Conservation (phyloP, 1,139 yeast genomes). For the Zygosaccharomyces sapae region DNA sequence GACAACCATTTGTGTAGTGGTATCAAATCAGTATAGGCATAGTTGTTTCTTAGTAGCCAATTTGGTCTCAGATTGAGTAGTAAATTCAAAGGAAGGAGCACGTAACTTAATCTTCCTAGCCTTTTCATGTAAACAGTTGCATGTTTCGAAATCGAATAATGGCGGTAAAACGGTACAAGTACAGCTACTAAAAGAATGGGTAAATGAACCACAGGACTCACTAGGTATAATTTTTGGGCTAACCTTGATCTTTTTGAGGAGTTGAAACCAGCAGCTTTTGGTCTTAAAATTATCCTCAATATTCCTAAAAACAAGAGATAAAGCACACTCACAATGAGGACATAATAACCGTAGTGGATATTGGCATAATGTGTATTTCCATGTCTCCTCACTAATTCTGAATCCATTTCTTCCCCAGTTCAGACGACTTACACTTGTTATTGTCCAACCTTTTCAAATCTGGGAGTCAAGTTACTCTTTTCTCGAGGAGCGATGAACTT, state of each 20-base stretch:
- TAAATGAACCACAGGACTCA: conserved; percentile 23
- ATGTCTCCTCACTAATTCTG: conserved; percentile 20
- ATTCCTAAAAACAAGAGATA: conserved; percentile 23
- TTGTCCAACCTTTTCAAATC: neutral
- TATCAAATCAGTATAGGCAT: conserved; percentile 60
- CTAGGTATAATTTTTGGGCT: conserved; percentile 9
- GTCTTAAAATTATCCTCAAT: conserved; percentile 16
- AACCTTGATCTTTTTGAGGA: conserved; percentile 12
- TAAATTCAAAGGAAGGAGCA: conserved; percentile 66
- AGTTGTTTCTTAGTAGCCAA: conserved; percentile 40
- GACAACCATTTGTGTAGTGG: conserved; percentile 91
- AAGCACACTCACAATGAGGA: conserved; percentile 20
- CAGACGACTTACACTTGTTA: neutral
- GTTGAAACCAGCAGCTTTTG: conserved; percentile 13
- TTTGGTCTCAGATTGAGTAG: conserved; percentile 76
- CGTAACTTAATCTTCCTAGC: conserved; percentile 72
- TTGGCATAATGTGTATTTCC: conserved; percentile 34
- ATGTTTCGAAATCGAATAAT: conserved; percentile 23
- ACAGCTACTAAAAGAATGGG: conserved; percentile 18
- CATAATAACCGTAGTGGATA: conserved; percentile 30
- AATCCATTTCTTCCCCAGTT: conserved; percentile 3
- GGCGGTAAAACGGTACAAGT: conserved; percentile 23
- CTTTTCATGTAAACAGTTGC: conserved; percentile 46
- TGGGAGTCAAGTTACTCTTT: too few relatives aligned
- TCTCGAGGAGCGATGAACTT: neutral